Percentiles rank a stretch among this genome's conserved stretches.
Conservation (phyloP, 805 yeast species). For the Dipodascopsis uninucleata region DNA sequence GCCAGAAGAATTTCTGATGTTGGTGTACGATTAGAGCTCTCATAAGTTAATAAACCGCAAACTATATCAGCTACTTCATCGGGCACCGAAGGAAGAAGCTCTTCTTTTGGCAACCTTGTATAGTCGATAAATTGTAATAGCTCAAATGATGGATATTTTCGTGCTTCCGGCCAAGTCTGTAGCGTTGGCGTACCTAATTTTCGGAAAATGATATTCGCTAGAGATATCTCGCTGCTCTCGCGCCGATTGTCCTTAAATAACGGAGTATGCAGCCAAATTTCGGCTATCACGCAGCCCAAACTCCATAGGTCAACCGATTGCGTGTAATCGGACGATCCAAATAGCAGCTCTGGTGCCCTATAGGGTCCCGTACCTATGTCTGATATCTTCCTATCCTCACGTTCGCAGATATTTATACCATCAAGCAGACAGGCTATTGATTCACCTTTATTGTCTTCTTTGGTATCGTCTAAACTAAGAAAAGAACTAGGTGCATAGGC, state of each 20-base stretch:
- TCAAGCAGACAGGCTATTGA: conserved; percentile 25
- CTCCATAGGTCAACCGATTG: conserved; percentile 69
- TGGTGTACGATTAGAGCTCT: too few relatives aligned
- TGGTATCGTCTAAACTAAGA: conserved; percentile 42
- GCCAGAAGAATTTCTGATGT: too few relatives aligned
- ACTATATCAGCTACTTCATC: conserved; percentile 9
- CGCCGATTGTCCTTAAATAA: conserved; percentile 40
- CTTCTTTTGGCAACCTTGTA: conserved; percentile 6
- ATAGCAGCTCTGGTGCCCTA: conserved; percentile 70
- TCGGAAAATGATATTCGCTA: conserved; percentile 52
- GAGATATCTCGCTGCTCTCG: conserved; percentile 52
- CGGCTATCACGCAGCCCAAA: conserved; percentile 58
- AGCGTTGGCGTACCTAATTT: conserved; percentile 62
- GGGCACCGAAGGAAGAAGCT: conserved; percentile 15
- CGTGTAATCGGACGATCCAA: conserved; percentile 55
- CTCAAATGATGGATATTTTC: conserved; percentile 10
- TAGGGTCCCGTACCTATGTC: conserved; percentile 64
- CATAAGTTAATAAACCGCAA: conserved; percentile 7
- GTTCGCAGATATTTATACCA: too few relatives aligned
- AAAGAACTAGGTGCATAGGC: conserved; percentile 29
- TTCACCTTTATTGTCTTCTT: conserved; percentile 34
- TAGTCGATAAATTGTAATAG: conserved; percentile 5
- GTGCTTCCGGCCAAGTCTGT: conserved; percentile 40
- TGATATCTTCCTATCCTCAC: conserved; percentile 36
- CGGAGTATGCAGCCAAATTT: conserved; percentile 45